Evolutionary conservation across 2,329 filamentous ascomycete genomes (phyloP).

Genomic region (Exophiala sideris): DNA sequence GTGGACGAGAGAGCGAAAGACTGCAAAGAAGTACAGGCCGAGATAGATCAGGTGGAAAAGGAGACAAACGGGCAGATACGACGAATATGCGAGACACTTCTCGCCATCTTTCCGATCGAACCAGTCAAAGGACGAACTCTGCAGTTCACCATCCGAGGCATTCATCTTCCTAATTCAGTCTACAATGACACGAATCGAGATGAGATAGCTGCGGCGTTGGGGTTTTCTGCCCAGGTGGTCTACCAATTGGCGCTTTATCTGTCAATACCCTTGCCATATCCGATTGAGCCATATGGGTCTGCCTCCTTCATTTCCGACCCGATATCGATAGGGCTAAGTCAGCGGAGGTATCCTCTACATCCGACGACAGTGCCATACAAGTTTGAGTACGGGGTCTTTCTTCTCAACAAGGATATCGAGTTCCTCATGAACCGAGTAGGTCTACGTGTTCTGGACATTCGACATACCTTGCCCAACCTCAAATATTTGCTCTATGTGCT

Average conservation of each 20-base stretch:
- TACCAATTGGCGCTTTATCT: constrained; percentile 79
- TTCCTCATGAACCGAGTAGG: constrained; percentile 62
- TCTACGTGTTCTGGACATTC: constrained; percentile 79
- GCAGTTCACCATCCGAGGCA: constrained; percentile 75
- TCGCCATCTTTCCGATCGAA: constrained; percentile 75
- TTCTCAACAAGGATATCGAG: constrained; percentile 96
- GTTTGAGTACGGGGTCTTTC: constrained; percentile 93
- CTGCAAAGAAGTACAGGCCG: constrained; percentile 10
- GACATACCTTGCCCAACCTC: constrained; percentile 87
- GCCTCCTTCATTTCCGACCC: constrained; percentile 73
- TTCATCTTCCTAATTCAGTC: constrained; percentile 75
- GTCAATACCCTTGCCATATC: constrained; percentile 73
- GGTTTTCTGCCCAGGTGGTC: constrained; percentile 72
- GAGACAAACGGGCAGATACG: constrained; percentile 80
- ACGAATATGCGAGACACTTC: constrained; percentile 80
- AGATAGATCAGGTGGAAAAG: constrained; percentile 41
- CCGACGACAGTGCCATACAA: constrained; percentile 73
- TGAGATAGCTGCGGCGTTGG: constrained; percentile 73
- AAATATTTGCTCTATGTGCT: constrained; percentile 90
- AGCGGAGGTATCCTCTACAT: constrained; percentile 78
- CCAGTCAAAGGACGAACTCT: constrained; percentile 64
- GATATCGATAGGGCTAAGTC: constrained; percentile 54
- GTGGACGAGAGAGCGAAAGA: constrained; percentile 8
- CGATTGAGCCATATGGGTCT: constrained; percentile 68
- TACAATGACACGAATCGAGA: constrained; percentile 70